Evolutionary conservation across 2,329 filamentous ascomycete species (phyloP).

Genomic region (Ascochyta clinopodiicola): DNA sequence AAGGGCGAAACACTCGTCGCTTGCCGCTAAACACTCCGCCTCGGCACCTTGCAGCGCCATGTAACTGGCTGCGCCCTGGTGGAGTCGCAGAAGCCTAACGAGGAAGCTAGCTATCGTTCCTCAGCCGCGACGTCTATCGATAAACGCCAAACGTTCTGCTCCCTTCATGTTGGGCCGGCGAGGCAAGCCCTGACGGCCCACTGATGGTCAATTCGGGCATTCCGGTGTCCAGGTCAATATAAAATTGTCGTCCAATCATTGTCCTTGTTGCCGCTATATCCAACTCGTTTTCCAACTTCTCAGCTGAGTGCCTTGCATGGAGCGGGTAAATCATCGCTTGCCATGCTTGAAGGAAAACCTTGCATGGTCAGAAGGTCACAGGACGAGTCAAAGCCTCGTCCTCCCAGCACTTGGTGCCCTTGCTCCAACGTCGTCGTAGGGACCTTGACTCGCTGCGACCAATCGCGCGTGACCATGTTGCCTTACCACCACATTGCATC

Average conservation of each 20-base stretch:
- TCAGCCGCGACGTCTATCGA: slow-evolving; percentile 17
- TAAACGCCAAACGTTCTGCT: slow-evolving; percentile 18
- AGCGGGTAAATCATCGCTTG: slow-evolving; percentile 43
- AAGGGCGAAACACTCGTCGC: slow-evolving; percentile 31
- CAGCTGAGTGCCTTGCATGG: slow-evolving; percentile 45
- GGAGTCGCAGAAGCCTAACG: slow-evolving; percentile 9
- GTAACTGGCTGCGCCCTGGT: slow-evolving; percentile 19
- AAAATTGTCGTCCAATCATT: slow-evolving; percentile 34
- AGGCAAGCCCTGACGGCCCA: slow-evolving; percentile 29
- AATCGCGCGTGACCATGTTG: slow-evolving; percentile 30
- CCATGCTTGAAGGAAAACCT: slow-evolving; percentile 34
- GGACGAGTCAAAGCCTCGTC: slow-evolving; percentile 39
- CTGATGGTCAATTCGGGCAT: slow-evolving; percentile 30
- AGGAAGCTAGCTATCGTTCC: slow-evolving; percentile 2
- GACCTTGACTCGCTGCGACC: slow-evolving; percentile 33
- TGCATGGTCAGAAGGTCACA: slow-evolving; percentile 43
- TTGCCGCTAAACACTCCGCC: slow-evolving; percentile 22
- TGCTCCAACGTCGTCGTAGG: slow-evolving; percentile 27
- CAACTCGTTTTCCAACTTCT: slow-evolving; percentile 17
- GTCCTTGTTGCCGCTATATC: slow-evolving; percentile 13
- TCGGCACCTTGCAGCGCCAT: slow-evolving; percentile 23
- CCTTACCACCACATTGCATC: slow-evolving; percentile 31
- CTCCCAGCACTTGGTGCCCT: slow-evolving; percentile 20
- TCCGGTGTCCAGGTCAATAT: slow-evolving; percentile 31
- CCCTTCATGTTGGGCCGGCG: slow-evolving; percentile 16